phyloP scores from a whole-genome alignment of 2,329 filamentous ascomycete genomes.

The Cryphonectria radicalis region DNA sequence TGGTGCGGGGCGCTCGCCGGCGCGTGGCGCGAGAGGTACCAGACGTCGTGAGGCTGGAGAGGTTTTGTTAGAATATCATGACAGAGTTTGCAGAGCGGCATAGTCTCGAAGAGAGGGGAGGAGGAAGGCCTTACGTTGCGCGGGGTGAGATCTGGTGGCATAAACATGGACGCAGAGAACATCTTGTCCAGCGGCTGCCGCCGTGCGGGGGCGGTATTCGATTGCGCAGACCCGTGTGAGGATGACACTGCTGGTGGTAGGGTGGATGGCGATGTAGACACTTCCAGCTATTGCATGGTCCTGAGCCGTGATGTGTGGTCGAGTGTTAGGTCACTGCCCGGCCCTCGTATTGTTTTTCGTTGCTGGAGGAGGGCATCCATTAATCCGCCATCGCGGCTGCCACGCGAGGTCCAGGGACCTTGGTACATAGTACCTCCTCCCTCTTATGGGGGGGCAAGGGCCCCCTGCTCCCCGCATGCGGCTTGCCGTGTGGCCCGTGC shows the following conservation, averaged over 20 bases:
- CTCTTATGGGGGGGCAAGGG: neutral
- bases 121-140: slow-evolving; percentile 62
- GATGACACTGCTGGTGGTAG: too few relatives aligned
- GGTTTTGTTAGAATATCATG: slow-evolving; percentile 30
- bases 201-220: slow-evolving; percentile 1
- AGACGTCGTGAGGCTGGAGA: slow-evolving; percentile 69
- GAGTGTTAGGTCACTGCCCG: neutral
- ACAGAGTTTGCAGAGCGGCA: neutral
- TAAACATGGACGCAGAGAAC: slow-evolving; percentile 63
- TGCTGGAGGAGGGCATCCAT: neutral
- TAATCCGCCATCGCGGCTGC: neutral
- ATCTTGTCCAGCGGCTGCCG: slow-evolving; percentile 43
- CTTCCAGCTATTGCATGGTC: neutral
- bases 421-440: neutral
- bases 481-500: slow-evolving; percentile 7
- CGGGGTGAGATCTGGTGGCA: slow-evolving; percentile 69
- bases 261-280: neutral
- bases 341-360: neutral
- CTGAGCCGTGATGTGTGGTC: neutral
- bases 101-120: neutral
- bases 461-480: slow-evolving; percentile 13
- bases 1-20: slow-evolving; percentile 38
- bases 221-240: neutral
- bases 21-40: slow-evolving; percentile 70
- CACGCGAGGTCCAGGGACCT: slow-evolving; percentile 4